Conservation (phyloP, 768 basidiomycete species). For the Boletus rubropictus region DNA sequence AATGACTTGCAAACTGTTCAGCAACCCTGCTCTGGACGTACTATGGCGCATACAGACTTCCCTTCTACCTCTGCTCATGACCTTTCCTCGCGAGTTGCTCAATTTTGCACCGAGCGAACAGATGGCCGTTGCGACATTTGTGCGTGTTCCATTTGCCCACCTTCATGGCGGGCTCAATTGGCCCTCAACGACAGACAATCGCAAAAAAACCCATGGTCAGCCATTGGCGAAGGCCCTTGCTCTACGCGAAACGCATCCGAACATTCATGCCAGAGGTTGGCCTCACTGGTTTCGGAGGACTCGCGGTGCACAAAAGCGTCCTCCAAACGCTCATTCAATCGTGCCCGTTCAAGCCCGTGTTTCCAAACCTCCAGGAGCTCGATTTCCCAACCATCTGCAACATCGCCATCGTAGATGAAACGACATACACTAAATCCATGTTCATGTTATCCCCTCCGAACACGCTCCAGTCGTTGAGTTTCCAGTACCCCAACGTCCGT, state of each 20-base stretch:
- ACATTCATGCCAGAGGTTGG: slow-evolving; percentile 7
- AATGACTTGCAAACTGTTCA: slow-evolving; percentile 15
- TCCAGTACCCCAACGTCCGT: slow-evolving; percentile 13
- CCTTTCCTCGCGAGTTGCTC: slow-evolving; percentile 17
- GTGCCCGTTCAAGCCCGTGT: slow-evolving; percentile 17
- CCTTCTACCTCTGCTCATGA: slow-evolving; percentile 12
- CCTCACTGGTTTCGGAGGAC: slow-evolving; percentile 6
- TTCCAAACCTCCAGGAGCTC: slow-evolving; percentile 24
- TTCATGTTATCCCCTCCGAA: slow-evolving; percentile 6
- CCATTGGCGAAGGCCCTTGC: slow-evolving; percentile 18
- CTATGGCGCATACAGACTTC: slow-evolving; percentile 20
- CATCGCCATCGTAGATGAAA: slow-evolving; percentile 11
- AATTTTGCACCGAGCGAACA: slow-evolving; percentile 11
- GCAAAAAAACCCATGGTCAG: slow-evolving; percentile 5
- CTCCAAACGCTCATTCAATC: slow-evolving; percentile 17
- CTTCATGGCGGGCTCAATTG: background rate
- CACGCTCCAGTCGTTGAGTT: slow-evolving; percentile 7
- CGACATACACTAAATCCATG: slow-evolving; percentile 11
- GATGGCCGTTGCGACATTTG: slow-evolving; percentile 15
- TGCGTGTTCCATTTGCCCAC: background rate
- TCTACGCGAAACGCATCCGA: slow-evolving; percentile 18
- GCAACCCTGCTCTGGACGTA: slow-evolving; percentile 16
- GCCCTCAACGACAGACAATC: slow-evolving; percentile 7
- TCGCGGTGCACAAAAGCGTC: slow-evolving; percentile 13
- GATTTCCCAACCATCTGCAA: slow-evolving; percentile 13